phyloP scores from a whole-genome alignment of 1,139 yeast species.

The Pichia sp. region DNA sequence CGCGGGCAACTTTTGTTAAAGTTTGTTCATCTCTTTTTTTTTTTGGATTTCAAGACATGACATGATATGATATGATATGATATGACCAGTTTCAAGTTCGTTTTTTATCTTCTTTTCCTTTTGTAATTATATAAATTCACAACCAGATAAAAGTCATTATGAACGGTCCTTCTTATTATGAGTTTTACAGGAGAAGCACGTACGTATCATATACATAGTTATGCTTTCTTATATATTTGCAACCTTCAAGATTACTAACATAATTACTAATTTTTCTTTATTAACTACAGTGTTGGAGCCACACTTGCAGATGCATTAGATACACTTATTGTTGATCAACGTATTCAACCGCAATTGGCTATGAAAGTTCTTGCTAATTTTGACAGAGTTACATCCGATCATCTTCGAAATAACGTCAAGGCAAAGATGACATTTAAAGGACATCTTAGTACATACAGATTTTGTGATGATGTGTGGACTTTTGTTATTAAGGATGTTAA shows the following conservation, averaged over 20 bases:
- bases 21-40: not conserved
- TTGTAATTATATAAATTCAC: too few species aligned
- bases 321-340: slow-evolving; percentile 67
- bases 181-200: slow-evolving; percentile 87
- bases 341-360: slow-evolving; percentile 90
- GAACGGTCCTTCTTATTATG: slow-evolving; percentile 77
- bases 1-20: too few species aligned
- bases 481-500: slow-evolving; percentile 86
- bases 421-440: slow-evolving; percentile 87
- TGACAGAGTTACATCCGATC: slow-evolving; percentile 83
- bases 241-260: not conserved
- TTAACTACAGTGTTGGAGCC: slow-evolving; percentile 39
- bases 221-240: too few species aligned
- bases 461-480: slow-evolving; percentile 99
- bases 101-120: too few species aligned
- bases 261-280: not conserved
- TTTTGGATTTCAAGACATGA: too few species aligned
- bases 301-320: slow-evolving; percentile 89
- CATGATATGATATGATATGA: too few species aligned
- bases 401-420: slow-evolving; percentile 66
- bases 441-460: slow-evolving; percentile 85
- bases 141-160: slow-evolving; percentile 25
- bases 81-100: too few species aligned
- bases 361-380: slow-evolving; percentile 83
- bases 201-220: slow-evolving; percentile 18